phyloP scores from a whole-genome alignment of 2,329 filamentous ascomycete genomes.

The Hypoxylon sp. region DNA sequence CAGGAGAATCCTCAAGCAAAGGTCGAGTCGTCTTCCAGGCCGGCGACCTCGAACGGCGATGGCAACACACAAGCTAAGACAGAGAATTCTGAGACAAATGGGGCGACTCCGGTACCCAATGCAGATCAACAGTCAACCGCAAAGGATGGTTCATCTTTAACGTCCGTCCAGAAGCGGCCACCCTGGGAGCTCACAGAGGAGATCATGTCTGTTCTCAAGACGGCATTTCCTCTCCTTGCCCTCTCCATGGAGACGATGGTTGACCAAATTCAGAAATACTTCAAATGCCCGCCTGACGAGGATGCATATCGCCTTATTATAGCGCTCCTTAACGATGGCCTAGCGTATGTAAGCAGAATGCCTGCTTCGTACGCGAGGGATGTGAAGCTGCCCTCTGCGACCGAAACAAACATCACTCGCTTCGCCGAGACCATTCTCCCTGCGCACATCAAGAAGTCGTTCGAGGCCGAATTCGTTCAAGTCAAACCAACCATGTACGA shows the following conservation, averaged over 20 bases:
- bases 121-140: constrained; percentile 46
- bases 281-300: constrained; percentile 98
- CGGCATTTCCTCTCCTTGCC: constrained; percentile 93
- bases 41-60: constrained; percentile 65
- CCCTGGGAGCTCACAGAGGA: constrained; percentile 98
- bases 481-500: constrained; percentile 98
- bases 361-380: constrained; percentile 89
- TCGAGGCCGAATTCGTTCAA: constrained; percentile 95
- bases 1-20: constrained; percentile 62
- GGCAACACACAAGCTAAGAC: constrained; percentile 58
- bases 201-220: constrained; percentile 95
- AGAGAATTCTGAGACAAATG: constrained; percentile 56
- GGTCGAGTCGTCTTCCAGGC: constrained; percentile 59
- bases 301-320: constrained; percentile 98
- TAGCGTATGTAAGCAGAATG: constrained; percentile 91
- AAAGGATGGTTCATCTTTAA: constrained; percentile 48
- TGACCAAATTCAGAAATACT: constrained; percentile 98
- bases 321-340: constrained; percentile 93
- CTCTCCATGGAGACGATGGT: constrained; percentile 99
- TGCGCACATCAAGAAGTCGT: constrained; percentile 92
- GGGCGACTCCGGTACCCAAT: constrained; percentile 41
- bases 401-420: constrained; percentile 94
- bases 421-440: constrained; percentile 98
- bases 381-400: constrained; percentile 88
- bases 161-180: constrained; percentile 72